Evolutionary conservation across 2,329 filamentous ascomycete species (phyloP).

Genomic region (Uncinocarpus reesii): DNA sequence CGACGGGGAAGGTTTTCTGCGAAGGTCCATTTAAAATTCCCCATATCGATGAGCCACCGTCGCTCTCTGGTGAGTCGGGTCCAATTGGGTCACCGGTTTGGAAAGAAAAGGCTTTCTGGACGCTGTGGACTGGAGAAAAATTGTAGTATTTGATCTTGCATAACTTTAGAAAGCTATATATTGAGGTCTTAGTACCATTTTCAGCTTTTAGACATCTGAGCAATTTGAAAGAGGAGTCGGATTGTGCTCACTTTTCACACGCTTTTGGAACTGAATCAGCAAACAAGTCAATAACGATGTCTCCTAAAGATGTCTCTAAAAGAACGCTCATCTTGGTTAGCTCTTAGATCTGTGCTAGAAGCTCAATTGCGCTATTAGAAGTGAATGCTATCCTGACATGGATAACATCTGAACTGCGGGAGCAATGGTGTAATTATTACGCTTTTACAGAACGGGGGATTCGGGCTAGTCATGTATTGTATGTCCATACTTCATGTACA

Average conservation of each 20-base stretch:
- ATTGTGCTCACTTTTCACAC: constrained; percentile 77
- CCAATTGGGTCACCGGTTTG: constrained; percentile 92
- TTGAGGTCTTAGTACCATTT: constrained; percentile 42
- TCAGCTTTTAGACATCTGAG: constrained; percentile 42
- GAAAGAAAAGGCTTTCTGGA: constrained; percentile 93
- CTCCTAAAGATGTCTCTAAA: constrained; percentile 82
- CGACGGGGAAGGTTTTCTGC: constrained; percentile 69
- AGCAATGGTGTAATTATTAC: too few relatives aligned
- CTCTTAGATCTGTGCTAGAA: not conserved
- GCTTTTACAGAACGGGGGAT: too few relatives aligned
- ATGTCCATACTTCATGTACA: too few relatives aligned
- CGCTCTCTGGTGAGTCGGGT: constrained; percentile 69
- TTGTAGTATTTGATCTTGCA: constrained; percentile 99
- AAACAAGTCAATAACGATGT: constrained; percentile 88
- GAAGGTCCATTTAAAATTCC: constrained; percentile 61
- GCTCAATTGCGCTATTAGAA: not conserved
- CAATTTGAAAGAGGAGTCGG: constrained; percentile 5
- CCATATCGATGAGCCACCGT: constrained; percentile 93
- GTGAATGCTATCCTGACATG: not conserved
- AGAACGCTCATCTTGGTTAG: constrained; percentile 67
- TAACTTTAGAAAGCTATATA: constrained; percentile 80
- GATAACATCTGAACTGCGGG: too few relatives aligned
- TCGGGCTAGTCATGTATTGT: too few relatives aligned
- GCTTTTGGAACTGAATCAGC: constrained; percentile 81
- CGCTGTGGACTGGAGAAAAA: constrained; percentile 80